Percentiles rank a stretch among this genome's conserved stretches.
These are phyloP conservation scores for Bryoglossum gracile DNA, from an alignment of 495 filamentous ascomycete genomes.

Conservation along the genomic window DNA sequence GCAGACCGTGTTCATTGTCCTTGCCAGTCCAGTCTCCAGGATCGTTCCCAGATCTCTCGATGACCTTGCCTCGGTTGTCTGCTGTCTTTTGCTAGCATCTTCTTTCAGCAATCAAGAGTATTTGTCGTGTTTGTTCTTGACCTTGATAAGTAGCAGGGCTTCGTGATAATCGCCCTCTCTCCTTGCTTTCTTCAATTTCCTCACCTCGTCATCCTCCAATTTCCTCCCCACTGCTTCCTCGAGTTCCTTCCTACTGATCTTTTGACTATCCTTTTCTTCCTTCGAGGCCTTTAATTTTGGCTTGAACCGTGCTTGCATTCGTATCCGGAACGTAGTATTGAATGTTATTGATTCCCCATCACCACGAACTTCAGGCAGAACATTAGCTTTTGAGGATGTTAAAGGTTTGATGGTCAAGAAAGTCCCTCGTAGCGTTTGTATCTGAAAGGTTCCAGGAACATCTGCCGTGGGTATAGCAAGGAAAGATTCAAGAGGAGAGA, in stretches of 20 bases:
- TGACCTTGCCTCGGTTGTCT: too few species aligned
- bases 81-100: too few species aligned
- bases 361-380: slow-evolving; percentile 61
- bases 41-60: too few species aligned
- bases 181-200: slow-evolving; percentile 70
- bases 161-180: slow-evolving; percentile 90
- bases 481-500: slow-evolving; percentile 78
- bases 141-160: slow-evolving; percentile 75
- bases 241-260: slow-evolving; percentile 80
- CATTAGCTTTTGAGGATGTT: slow-evolving; percentile 33
- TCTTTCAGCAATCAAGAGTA: slow-evolving; percentile 40
- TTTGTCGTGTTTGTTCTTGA: slow-evolving; percentile 96
- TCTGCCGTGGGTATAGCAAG: slow-evolving; percentile 55
- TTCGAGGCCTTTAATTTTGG: slow-evolving; percentile 68
- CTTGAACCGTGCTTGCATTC: slow-evolving; percentile 94
- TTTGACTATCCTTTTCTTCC: slow-evolving; percentile 71
- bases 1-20: too few species aligned
- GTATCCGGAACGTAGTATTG: slow-evolving; percentile 69
- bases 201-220: slow-evolving; percentile 81
- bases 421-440: slow-evolving; percentile 57
- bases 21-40: too few species aligned
- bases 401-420: slow-evolving; percentile 50
- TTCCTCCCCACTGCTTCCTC: slow-evolving; percentile 71
- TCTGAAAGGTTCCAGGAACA: slow-evolving; percentile 56
- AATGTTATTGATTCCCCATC: slow-evolving; percentile 67